A percentile compares a stretch with the other conserved stretches of the same genome.
Conservation (phyloP, 768 basidiomycete genomes). For the Epithele typhae region DNA sequence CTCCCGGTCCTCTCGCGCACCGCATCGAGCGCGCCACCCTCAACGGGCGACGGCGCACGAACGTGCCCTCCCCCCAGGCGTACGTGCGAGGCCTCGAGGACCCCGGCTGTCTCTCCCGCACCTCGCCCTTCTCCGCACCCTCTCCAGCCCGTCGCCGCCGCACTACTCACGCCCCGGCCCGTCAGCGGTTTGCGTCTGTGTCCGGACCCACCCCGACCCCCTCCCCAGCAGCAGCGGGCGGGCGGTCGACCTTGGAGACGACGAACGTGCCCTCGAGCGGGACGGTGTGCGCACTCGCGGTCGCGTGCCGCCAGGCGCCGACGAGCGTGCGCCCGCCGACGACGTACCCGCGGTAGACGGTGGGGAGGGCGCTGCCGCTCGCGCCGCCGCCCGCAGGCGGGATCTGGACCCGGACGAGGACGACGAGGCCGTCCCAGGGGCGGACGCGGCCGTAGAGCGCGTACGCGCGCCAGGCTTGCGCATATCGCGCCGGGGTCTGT, state of each 20-base stretch:
- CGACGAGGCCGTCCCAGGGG: slow-evolving; percentile 33
- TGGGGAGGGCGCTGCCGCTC: slow-evolving; percentile 10
- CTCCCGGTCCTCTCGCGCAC: too few relatives aligned
- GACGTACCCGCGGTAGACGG: slow-evolving; percentile 67
- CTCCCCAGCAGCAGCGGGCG: too few relatives aligned
- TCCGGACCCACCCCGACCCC: slow-evolving; percentile 24
- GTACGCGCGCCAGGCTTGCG: slow-evolving; percentile 30
- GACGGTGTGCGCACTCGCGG: slow-evolving; percentile 36
- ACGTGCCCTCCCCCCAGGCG: too few relatives aligned
- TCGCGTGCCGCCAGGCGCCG: slow-evolving; percentile 63
- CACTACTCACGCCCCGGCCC: too few relatives aligned
- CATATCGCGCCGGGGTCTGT: slow-evolving; percentile 42
- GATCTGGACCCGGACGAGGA: slow-evolving; percentile 28
- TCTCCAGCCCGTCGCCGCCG: too few relatives aligned
- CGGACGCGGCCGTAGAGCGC: slow-evolving; percentile 34
- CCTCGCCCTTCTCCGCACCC: too few relatives aligned
- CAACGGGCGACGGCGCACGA: too few relatives aligned
- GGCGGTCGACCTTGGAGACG: too few relatives aligned
- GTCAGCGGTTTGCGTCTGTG: too few relatives aligned
- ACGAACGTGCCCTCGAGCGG: slow-evolving; percentile 66
- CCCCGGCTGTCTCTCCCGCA: not conserved
- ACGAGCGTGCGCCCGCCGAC: slow-evolving; percentile 61
- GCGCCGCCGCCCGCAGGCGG: slow-evolving; percentile 1
- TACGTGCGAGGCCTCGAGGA: not conserved
- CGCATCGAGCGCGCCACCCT: too few relatives aligned